Base-by-base conservation (phyloP, 2,329 filamentous ascomycete species). In the Beauveria pseudobassiana region DNA sequence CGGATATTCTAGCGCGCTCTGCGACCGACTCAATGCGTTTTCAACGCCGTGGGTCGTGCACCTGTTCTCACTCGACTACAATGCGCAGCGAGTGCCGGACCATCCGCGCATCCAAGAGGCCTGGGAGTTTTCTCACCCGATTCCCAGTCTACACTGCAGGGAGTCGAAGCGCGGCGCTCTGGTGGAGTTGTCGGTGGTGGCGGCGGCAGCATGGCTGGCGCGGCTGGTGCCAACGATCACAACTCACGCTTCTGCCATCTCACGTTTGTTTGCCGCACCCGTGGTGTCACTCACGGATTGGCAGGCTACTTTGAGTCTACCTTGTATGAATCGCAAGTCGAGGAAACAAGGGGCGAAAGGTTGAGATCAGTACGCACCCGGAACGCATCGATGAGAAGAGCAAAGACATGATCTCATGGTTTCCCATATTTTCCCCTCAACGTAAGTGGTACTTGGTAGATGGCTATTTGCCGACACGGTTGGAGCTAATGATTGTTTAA, bases 331-430 rank as follows among this genome's bases (percentile, higher is more conserved):
- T 82, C 80, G 14, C 75, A 77, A 63, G 64, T 75, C 7, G 65
- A 70, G 6, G 75, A 68, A 30, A 72, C 69, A 34, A 69, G 67
- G 60, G 74, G 68, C 6, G 73, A 75, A 87, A 85, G 67, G 85
- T 97, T 5, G 93, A 98, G 77, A 82, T 99, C 63, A 96, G 91
- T 70, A 99, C 90, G 4, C 89, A 96, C 69, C 96, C 95, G 0
- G 89, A 96, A 65, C 90, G 88, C 34, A 98, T 99, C 76, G 91
- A 95, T 61, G 78, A 79, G 62, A 98, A 98, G 83, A 96, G 92
- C 80, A 89, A 89, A 71, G 93, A 96, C 69, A 99, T 99, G 96
- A 96, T 97, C 65, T 96, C 91, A 61, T 99, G 95, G 95, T 99
- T 99, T 73, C 95, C 95, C 1, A 98, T 99, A 34, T 97, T 99